Conservation (phyloP, 331 rosid genomes). For the Prunus yedoensis region DNA sequence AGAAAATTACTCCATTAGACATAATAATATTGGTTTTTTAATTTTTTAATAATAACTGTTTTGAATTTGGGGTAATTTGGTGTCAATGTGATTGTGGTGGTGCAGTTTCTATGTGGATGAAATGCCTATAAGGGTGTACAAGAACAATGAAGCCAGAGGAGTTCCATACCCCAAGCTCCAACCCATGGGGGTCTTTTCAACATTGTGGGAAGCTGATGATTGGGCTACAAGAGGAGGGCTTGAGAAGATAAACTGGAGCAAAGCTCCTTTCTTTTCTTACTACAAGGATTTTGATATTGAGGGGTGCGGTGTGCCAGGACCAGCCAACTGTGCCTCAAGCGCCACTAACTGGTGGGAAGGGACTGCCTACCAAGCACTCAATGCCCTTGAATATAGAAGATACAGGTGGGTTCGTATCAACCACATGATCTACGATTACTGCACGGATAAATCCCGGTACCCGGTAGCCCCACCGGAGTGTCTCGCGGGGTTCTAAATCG, state of each 20-base stretch:
- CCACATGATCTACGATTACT: conserved; percentile 83
- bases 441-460: conserved; percentile 67
- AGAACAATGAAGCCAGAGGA: conserved; percentile 73
- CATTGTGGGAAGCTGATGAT: conserved; percentile 92
- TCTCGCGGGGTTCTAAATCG: conserved; percentile 46
- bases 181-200: conserved; percentile 85
- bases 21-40: too few relatives aligned
- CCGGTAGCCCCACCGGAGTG: conserved; percentile 75
- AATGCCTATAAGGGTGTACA: conserved; percentile 75
- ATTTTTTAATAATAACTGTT: background rate
- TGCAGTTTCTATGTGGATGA: conserved; percentile 72
- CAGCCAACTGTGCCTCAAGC: conserved; percentile 55
- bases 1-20: too few relatives aligned
- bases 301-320: conserved; percentile 75
- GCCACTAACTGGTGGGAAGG: conserved; percentile 59
- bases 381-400: conserved; percentile 21
- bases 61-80: background rate
- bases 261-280: conserved; percentile 78
- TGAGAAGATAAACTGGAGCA: conserved; percentile 93
- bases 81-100: background rate
- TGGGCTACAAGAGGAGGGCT: conserved; percentile 99
- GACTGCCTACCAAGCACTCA: conserved; percentile 34
- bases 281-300: conserved; percentile 92
- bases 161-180: conserved; percentile 68
- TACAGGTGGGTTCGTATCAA: conserved; percentile 73